Percentiles rank a stretch among this genome's conserved stretches.
Conservation (phyloP, 345 rosid species). For the Acer negundo region DNA sequence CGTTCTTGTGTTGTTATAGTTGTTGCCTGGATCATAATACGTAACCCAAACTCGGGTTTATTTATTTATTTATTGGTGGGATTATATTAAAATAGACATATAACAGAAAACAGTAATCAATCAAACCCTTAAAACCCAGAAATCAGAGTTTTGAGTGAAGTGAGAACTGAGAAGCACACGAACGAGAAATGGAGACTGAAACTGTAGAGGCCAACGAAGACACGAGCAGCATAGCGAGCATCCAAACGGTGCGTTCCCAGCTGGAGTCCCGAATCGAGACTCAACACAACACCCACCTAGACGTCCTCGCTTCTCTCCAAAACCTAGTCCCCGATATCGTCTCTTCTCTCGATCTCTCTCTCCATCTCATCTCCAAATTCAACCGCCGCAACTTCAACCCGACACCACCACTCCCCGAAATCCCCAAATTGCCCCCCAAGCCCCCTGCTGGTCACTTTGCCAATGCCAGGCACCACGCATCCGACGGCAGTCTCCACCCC, state of each 20-base stretch:
- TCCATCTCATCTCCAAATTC: slow-evolving; percentile 70
- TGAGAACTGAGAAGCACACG: not conserved
- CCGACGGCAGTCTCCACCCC: slow-evolving; percentile 19
- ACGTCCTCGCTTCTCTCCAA: slow-evolving; percentile 73
- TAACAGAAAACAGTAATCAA: not conserved
- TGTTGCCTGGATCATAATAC: too few species aligned
- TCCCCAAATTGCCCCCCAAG: slow-evolving; percentile 40
- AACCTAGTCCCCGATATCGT: slow-evolving; percentile 62
- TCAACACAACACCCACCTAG: slow-evolving; percentile 59
- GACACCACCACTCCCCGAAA: slow-evolving; percentile 66
- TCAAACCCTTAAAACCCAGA: slow-evolving; percentile 2
- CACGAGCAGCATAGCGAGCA: slow-evolving; percentile 29
- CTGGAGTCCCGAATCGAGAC: slow-evolving; percentile 72
- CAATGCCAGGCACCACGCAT: slow-evolving; percentile 15
- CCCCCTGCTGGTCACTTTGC: slow-evolving; percentile 9
- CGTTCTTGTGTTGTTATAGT: too few species aligned
- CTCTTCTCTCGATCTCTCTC: slow-evolving; percentile 78
- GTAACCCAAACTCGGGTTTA: too few species aligned
- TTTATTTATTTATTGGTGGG: too few species aligned
- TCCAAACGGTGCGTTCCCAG: slow-evolving; percentile 62
- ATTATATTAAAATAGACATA: too few species aligned
- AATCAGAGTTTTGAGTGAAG: not conserved
- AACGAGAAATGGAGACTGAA: slow-evolving; percentile 43
- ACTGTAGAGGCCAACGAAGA: slow-evolving; percentile 38
- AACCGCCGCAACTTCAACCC: slow-evolving; percentile 63